Conservation (phyloP, 2,329 filamentous ascomycete genomes). For the Mycocentrospora acerina region DNA sequence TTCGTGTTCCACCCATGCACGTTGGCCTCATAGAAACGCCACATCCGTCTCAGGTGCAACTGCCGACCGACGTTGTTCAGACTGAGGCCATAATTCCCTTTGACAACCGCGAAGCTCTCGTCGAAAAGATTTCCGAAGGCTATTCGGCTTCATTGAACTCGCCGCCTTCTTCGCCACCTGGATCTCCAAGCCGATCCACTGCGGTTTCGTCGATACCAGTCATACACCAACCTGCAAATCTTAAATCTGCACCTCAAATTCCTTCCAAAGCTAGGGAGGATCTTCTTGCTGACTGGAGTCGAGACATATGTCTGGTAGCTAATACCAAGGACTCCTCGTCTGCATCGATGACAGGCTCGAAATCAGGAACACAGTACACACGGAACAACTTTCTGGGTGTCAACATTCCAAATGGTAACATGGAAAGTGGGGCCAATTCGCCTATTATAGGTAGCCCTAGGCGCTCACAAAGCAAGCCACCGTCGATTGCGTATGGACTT, state of each 20-base stretch:
- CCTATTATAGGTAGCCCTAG: slow-evolving; percentile 30
- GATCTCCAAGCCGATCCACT: slow-evolving; percentile 67
- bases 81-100: slow-evolving; percentile 64
- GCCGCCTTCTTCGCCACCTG: slow-evolving; percentile 68
- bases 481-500: slow-evolving; percentile 37
- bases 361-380: slow-evolving; percentile 45
- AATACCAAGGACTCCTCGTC: slow-evolving; percentile 70
- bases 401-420: slow-evolving; percentile 48
- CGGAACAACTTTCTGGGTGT: slow-evolving; percentile 56
- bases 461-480: slow-evolving; percentile 35
- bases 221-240: slow-evolving; percentile 25
- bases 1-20: slow-evolving; percentile 68
- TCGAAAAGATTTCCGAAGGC: slow-evolving; percentile 70
- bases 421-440: slow-evolving; percentile 35
- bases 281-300: slow-evolving; percentile 78
- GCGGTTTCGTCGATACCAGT: slow-evolving; percentile 46
- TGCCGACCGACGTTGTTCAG: slow-evolving; percentile 30
- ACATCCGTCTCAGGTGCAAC: slow-evolving; percentile 20
- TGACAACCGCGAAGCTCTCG: slow-evolving; percentile 69
- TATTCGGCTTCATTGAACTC: slow-evolving; percentile 66
- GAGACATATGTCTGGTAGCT: slow-evolving; percentile 69
- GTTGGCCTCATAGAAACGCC: slow-evolving; percentile 58
- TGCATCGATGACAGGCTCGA: slow-evolving; percentile 74
- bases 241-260: slow-evolving; percentile 51
- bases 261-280: slow-evolving; percentile 69